A percentile compares a stretch with the other conserved stretches of the same genome.
phyloP scores from a whole-genome alignment of 257 asterid genomes.

The Gardenia jasminoides region DNA sequence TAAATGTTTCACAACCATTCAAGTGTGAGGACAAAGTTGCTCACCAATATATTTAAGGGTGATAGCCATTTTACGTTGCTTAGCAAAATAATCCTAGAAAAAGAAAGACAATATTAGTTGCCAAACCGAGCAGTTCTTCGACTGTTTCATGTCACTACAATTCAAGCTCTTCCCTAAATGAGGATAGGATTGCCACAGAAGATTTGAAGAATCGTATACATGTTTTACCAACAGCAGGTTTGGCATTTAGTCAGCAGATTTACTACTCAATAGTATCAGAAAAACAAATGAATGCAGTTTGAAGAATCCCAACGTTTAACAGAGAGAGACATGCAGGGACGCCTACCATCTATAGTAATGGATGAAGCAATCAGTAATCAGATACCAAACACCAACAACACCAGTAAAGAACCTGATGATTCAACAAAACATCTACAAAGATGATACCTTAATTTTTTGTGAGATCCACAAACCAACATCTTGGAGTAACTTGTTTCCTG shows the following conservation, averaged over 20 bases:
- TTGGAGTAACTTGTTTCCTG: constrained; percentile 84
- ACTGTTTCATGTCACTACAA: background rate
- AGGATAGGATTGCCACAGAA: background rate
- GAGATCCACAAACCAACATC: constrained; percentile 93
- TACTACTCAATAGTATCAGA: background rate
- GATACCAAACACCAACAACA: background rate
- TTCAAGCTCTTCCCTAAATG: background rate
- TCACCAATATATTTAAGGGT: constrained; percentile 52
- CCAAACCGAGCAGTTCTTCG: constrained; percentile 1
- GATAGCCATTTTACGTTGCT: constrained; percentile 24
- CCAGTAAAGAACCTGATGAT: background rate
- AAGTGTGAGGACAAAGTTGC: constrained; percentile 6
- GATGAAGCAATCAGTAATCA: background rate
- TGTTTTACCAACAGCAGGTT: background rate
- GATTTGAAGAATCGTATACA: background rate
- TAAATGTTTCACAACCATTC: background rate
- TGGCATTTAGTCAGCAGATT: background rate
- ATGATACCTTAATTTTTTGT: constrained; percentile 66
- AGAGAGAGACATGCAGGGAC: background rate
- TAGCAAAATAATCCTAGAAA: constrained; percentile 44
- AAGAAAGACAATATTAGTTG: constrained; percentile 24
- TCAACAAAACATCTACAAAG: background rate
- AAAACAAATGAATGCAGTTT: background rate
- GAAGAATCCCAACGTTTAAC: background rate
- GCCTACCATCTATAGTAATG: background rate